These are phyloP conservation scores for Fallopia convolvulus DNA, from an alignment of 148 eudicot species.

Conservation along the genomic window DNA sequence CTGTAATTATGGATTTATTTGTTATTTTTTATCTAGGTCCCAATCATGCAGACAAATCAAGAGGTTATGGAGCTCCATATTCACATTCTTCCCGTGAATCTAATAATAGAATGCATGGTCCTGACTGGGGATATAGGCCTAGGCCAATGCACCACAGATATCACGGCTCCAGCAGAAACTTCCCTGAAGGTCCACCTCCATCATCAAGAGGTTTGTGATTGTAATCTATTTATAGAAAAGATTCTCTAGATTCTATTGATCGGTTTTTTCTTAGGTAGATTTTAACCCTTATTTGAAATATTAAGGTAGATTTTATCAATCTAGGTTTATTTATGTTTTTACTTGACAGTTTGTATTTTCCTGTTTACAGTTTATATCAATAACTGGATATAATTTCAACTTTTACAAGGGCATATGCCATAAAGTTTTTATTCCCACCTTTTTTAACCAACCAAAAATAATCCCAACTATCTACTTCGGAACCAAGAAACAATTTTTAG, in stretches of 20 bases:
- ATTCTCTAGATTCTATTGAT: too few species aligned
- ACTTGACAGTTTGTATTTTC: too few species aligned
- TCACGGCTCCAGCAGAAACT: slow-evolving; percentile 46
- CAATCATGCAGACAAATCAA: slow-evolving; percentile 39
- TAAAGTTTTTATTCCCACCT: too few species aligned
- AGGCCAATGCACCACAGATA: slow-evolving; percentile 52
- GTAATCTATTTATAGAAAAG: not conserved
- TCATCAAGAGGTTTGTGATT: slow-evolving; percentile 54
- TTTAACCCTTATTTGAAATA: too few species aligned
- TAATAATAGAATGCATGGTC: slow-evolving; percentile 32
- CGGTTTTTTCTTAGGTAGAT: not conserved
- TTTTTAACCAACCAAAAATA: too few species aligned
- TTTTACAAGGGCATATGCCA: too few species aligned
- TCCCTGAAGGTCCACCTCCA: slow-evolving; percentile 62
- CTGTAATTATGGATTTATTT: not conserved
- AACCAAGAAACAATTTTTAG: too few species aligned
- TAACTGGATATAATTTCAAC: too few species aligned
- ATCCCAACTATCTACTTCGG: too few species aligned
- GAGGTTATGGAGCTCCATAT: slow-evolving; percentile 37
- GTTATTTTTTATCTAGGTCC: slow-evolving; percentile 28
- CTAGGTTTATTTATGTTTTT: too few species aligned
- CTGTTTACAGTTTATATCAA: too few species aligned
- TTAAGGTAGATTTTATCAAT: too few species aligned
- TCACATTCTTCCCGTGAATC: slow-evolving; percentile 55
- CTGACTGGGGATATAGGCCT: slow-evolving; percentile 63